A percentile compares a stretch with the other conserved stretches of the same genome.
phyloP scores from a whole-genome alignment of 176 grass and related monocot genomes.

The sorghum (Sorghum bicolor) region DNA sequence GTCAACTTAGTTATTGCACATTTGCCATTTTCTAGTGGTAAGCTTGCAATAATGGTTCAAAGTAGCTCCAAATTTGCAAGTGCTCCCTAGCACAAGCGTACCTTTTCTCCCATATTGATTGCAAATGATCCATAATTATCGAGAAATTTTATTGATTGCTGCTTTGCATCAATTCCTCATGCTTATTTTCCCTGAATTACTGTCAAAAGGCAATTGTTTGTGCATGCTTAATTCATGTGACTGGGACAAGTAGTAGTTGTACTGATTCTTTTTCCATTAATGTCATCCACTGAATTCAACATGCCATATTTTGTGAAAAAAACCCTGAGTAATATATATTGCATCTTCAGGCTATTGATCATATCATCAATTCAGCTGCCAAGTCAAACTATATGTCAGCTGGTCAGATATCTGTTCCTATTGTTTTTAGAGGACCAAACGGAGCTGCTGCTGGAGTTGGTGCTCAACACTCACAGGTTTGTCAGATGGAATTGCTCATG shows the following conservation, averaged over 20 bases:
- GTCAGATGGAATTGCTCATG: slow-evolving; percentile 5
- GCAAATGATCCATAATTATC: neutral
- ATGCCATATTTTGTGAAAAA: neutral
- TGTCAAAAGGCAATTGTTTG: neutral
- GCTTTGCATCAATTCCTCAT: neutral
- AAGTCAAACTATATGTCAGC: slow-evolving; percentile 99
- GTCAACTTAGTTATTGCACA: neutral
- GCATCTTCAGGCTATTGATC: slow-evolving; percentile 88
- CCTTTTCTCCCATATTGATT: neutral
- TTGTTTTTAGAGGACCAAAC: slow-evolving; percentile 97
- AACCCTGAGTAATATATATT: neutral
- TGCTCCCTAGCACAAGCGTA: neutral
- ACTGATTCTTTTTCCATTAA: neutral
- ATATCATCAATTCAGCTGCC: slow-evolving; percentile 96
- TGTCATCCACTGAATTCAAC: neutral
- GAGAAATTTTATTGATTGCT: neutral
- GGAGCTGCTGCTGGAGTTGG: slow-evolving; percentile 97
- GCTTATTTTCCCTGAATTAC: neutral
- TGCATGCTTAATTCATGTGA: slow-evolving; percentile 8
- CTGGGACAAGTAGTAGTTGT: neutral
- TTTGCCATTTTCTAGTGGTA: neutral
- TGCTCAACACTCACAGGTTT: slow-evolving; percentile 97
- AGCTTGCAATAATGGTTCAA: neutral
- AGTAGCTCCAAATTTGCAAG: neutral
- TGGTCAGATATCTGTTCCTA: slow-evolving; percentile 82